These are phyloP conservation scores for Cercospora sp. DNA, from an alignment of 2,329 filamentous ascomycete species.

Conservation along the genomic window DNA sequence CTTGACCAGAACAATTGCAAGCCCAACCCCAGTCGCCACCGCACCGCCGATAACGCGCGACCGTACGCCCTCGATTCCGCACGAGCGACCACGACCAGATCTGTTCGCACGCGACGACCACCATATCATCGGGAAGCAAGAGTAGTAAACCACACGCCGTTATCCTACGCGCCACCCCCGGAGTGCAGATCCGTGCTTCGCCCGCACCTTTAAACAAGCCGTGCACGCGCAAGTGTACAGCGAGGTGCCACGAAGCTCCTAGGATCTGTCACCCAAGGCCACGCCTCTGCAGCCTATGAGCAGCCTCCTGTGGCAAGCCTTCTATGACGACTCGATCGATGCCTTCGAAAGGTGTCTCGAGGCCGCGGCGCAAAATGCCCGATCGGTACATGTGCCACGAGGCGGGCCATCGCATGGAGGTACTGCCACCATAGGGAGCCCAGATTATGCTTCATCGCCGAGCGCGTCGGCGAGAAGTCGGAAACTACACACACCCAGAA, in stretches of 20 bases:
- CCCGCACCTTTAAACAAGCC: constrained; percentile 83
- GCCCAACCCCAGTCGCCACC: neutral
- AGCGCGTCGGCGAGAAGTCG: constrained; percentile 40
- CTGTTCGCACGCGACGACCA: neutral
- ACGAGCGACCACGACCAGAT: constrained; percentile 6
- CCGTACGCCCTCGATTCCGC: neutral
- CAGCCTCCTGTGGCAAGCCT: constrained; percentile 94
- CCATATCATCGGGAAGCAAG: neutral
- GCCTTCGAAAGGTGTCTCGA: constrained; percentile 84
- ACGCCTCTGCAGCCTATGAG: constrained; percentile 68
- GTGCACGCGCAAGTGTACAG: constrained; percentile 83
- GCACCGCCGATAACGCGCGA: constrained; percentile 5
- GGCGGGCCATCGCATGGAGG: constrained; percentile 34
- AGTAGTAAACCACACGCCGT: neutral
- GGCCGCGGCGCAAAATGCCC: constrained; percentile 62
- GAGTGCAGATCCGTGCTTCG: constrained; percentile 47
- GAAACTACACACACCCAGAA: constrained; percentile 45
- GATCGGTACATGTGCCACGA: constrained; percentile 48
- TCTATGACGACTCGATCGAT: constrained; percentile 97
- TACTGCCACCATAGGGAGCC: constrained; percentile 44
- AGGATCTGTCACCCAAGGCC: constrained; percentile 41
- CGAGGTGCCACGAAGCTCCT: constrained; percentile 71
- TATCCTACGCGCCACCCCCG: constrained; percentile 7
- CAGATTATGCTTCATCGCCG: constrained; percentile 50
- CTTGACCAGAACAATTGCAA: neutral